Evolutionary conservation across 345 rosid genomes (phyloP), one percentile per base, ranked within the genome.

Genomic region (Lepidium didymum): DNA sequence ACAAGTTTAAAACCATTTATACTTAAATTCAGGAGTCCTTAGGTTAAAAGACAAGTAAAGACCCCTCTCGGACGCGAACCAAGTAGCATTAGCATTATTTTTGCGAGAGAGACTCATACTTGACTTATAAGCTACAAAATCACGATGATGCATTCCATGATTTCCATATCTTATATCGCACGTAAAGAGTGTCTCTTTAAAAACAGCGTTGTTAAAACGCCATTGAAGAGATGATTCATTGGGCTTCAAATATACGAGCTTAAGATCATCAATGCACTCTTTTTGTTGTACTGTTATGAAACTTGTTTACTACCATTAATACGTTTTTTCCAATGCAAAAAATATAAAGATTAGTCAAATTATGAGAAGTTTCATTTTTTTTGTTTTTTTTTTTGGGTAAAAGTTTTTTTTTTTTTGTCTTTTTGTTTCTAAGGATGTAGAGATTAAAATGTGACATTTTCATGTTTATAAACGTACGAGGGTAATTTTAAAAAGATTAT

Each of bases 291-390:
- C 25, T 41, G 0, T 0, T 1, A 5, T 1, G 6, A 47, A 73
- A 18, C 27, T 36, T 66, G 72, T 58, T 73, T 50, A 66, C 49
- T 8, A 73, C 0, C 44, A 14, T n/a, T 9, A 73, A 40, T 14
- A 41, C 38, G 64, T 66, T 51, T 66, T 15, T 66, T 5, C 18
- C 77, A n/a, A 57, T 44, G 53, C 61, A 65, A 7, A 25, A 50
- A 49, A 66, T n/a, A 33, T 19, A 19, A 19, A 19, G 21, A 73
- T 12, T 3, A 73, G 35, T 58, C 2, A 35, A 18, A 66, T 12
- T 4, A 18, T 34, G 5, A 66, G 10, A 54, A 18, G 14, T 53
- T 71, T 71, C 75, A 62, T 71, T 53, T 19, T 62, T 50, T 0
- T 37, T 46, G 21, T 10, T 6, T 6, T 19, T 33, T 6, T 52